A percentile compares a stretch with the other conserved stretches of the same genome.
phyloP scores from a whole-genome alignment of 768 basidiomycete genomes.

The Ramaria sp. region DNA sequence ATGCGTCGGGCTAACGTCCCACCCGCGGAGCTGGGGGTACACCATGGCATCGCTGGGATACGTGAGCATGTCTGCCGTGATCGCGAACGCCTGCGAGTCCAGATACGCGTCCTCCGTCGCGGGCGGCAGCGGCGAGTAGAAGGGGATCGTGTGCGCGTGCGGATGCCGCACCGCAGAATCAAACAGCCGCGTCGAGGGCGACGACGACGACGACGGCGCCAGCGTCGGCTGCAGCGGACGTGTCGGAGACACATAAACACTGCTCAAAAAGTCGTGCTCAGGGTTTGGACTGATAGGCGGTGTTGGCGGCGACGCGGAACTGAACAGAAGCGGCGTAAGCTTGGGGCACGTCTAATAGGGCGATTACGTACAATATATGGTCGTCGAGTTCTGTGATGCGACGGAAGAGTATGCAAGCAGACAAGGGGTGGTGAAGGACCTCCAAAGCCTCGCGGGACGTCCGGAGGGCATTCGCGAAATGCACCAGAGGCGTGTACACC shows the following conservation, averaged over 20 bases:
- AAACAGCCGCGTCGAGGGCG: neutral
- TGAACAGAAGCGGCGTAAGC: neutral
- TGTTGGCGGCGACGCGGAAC: neutral
- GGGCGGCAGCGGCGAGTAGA: neutral
- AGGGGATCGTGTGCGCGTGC: slow-evolving; percentile 1
- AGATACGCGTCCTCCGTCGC: neutral
- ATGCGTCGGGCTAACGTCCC: neutral
- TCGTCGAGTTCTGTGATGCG: slow-evolving; percentile 51
- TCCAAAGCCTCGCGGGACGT: neutral
- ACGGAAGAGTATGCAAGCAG: slow-evolving; percentile 38
- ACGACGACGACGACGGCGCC: slow-evolving; percentile 2
- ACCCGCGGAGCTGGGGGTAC: neutral
- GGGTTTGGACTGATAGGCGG: neutral
- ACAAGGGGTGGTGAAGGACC: neutral
- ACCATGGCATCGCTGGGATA: neutral
- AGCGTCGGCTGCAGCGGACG: neutral
- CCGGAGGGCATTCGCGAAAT: neutral
- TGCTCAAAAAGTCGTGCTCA: neutral
- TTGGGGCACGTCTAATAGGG: neutral
- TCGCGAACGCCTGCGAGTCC: neutral
- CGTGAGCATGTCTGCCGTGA: neutral
- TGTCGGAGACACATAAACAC: neutral
- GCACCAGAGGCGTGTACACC: neutral
- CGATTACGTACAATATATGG: neutral
- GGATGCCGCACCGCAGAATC: slow-evolving; percentile 2